Evolutionary conservation across 495 filamentous ascomycete species (phyloP), one percentile per base, ranked within the genome.

Genomic region (Cercophora sp.): DNA sequence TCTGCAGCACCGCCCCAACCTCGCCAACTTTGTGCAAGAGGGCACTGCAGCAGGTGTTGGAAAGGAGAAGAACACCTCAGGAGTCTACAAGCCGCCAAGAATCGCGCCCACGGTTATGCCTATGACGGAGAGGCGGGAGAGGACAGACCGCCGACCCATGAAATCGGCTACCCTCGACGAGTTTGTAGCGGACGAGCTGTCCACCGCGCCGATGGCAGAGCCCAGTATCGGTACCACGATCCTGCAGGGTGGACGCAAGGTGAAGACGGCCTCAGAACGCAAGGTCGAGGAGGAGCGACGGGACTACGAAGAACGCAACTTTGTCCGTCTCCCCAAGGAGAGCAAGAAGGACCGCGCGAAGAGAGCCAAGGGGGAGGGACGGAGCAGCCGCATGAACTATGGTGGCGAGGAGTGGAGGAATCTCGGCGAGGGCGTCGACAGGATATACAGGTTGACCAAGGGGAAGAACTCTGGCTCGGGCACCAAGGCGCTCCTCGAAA

Each of bases 221-320:
- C 88, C 90, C 23, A 88, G 82, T 56, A 90, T 96, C 59, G 91
- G 91, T 52, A 88, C 84, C 43, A 92, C 85, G 6, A 91, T 95
- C 51, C 70, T 85, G 25, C 67, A 75, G 9, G 80, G 82, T 47
- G 91, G 91, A 18, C 79, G 90, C 49, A 82, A 82, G 51, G 78
- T 78, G 51, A 89, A 90, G 75, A 85, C 84, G 2, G 78, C 80
- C 19, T 75, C 79, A 18, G 86, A 92, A 60, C 78, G 82, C 22
- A 75, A 78, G 39, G 79, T 78, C 26, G 91, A 96, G 68, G 75
- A 76, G 3, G 89, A 91, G 61, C 73, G 85, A 36, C 77, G 73
- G 34, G 78, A 82, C 22, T 96, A 93, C 67, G 91, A 96, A 72
- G 91, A 96, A 72, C 76, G 70, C 53, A 92, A 96, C 70, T 90